phyloP scores from a whole-genome alignment of 176 grass and related monocot species.

The Musa beccarii region DNA sequence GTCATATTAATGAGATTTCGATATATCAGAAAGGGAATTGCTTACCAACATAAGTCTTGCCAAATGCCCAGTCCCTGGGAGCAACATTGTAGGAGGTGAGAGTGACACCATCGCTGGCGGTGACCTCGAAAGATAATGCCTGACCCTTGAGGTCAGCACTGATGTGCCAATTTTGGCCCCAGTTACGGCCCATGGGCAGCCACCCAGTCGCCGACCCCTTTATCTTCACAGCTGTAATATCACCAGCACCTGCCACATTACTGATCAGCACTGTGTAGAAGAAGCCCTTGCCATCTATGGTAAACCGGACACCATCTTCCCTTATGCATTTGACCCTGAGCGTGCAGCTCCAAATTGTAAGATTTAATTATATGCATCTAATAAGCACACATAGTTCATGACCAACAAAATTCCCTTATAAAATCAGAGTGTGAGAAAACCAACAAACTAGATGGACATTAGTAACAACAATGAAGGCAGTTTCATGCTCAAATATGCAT shows the following conservation, averaged over 20 bases:
- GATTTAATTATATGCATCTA: not conserved
- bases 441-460: too few species aligned
- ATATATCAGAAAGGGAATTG: slow-evolving; percentile 67
- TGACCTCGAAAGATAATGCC: slow-evolving; percentile 82
- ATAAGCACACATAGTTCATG: not conserved
- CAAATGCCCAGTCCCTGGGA: slow-evolving; percentile 70
- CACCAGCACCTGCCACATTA: slow-evolving; percentile 82
- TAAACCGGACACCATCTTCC: slow-evolving; percentile 63
- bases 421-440: too few species aligned
- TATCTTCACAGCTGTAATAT: slow-evolving; percentile 69
- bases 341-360: slow-evolving; percentile 2
- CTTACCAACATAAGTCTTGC: slow-evolving; percentile 77
- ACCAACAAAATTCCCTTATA: not conserved
- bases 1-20: not conserved
- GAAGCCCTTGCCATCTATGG: slow-evolving; percentile 52
- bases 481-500: too few species aligned
- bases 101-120: slow-evolving; percentile 52
- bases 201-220: slow-evolving; percentile 77
- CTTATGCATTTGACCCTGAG: slow-evolving; percentile 74
- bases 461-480: too few species aligned
- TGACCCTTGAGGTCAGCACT: slow-evolving; percentile 61
- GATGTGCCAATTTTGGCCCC: slow-evolving; percentile 97
- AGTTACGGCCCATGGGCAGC: slow-evolving; percentile 85
- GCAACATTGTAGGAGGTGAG: slow-evolving; percentile 66
- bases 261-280: slow-evolving; percentile 77